A percentile compares a stretch with the other conserved stretches of the same genome.
Evolutionary conservation across 345 rosid species (phyloP).

Genomic region (Excoecaria agallocha): DNA sequence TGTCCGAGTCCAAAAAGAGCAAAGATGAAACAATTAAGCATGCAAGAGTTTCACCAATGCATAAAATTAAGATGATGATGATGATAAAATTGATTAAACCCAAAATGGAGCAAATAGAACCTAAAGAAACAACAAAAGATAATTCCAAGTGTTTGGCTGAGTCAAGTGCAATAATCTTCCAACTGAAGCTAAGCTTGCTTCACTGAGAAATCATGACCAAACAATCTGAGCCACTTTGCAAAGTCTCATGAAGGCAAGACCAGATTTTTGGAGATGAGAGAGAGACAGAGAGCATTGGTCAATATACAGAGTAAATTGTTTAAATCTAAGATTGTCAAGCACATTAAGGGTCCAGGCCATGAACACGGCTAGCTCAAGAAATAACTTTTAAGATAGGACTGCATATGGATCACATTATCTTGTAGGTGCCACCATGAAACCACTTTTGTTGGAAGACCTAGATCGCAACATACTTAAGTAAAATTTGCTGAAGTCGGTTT

Average conservation of each 20-base stretch:
- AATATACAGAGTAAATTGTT: background rate
- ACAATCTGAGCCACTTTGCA: conserved; percentile 1
- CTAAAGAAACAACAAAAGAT: background rate
- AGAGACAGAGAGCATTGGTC: background rate
- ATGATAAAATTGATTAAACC: background rate
- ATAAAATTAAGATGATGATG: background rate
- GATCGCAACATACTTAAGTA: background rate
- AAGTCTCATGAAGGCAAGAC: background rate
- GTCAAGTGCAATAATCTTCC: background rate
- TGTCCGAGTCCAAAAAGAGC: no score
- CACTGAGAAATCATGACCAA: background rate
- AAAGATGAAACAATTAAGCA: no score
- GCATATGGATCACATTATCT: background rate
- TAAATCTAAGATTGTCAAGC: background rate
- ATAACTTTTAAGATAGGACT: background rate
- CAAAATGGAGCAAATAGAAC: background rate
- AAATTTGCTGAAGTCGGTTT: background rate
- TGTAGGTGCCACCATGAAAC: background rate
- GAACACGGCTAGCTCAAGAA: background rate
- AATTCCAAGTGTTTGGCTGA: no score
- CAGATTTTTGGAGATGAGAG: background rate
- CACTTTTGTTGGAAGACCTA: background rate
- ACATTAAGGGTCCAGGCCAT: background rate
- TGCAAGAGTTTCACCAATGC: background rate
- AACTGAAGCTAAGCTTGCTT: background rate